Evolutionary conservation across 768 basidiomycete genomes (phyloP), one percentile per base, ranked within the genome.

Genomic region (Kwoniella sp.): DNA sequence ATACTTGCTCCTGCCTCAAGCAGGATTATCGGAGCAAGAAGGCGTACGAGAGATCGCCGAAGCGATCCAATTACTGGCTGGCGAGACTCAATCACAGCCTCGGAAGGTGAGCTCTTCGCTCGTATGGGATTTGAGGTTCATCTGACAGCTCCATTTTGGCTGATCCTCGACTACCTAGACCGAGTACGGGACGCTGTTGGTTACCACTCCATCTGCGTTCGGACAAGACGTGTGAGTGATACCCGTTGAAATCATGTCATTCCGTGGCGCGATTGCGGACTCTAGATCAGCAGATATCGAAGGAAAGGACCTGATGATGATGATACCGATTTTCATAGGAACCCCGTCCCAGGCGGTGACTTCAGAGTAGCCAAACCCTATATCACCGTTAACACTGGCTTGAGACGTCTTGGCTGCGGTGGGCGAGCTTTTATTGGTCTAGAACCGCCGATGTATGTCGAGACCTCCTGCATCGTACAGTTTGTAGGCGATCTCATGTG

Each of bases 401-500:
- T 77, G 47, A 50, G 76, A 41, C 61, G 76, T 13, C 60, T 77
- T 23, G 76, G 76, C 34, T 77, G 76, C 57, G 73, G 76, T 59
- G 76, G 76, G 54, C 61, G 76, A 56, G 76, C 76, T 5, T 63
- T 68, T 1, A 67, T 77, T 59, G 70, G 74, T 13, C 63, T 75
- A 58, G 76, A 77, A 48, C 31, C 50, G 13, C 76, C 76, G 31
- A 68, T 73, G 76, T 75, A 54, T 45, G 74, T 58, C 15, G 9
- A 31, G n/a, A 34, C 30, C 30, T 37, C 4, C 30, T 56, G 13
- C 45, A 37, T 28, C 12, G 31, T n/a, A 11, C 53, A 9, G 22
- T 22, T 26, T 54, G 52, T 54, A 9, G 38, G 38, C 38, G 9
- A 20, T 9, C 38, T 20, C 38, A 41, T 41, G 38, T 41, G n/a